phyloP scores from a whole-genome alignment of 345 rosid species.

The Citrus sp. region DNA sequence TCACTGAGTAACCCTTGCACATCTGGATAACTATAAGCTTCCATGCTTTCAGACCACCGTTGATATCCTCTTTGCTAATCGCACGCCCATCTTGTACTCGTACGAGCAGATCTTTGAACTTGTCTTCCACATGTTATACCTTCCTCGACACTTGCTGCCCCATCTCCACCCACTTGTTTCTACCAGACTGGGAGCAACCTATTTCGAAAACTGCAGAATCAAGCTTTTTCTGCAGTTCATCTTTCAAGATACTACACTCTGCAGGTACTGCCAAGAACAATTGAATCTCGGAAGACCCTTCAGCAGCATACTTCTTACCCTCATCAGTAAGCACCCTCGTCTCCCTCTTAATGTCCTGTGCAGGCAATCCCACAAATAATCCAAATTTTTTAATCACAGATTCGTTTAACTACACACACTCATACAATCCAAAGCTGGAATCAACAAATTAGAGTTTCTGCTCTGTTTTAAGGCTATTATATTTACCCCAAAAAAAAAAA shows the following conservation, averaged over 20 bases:
- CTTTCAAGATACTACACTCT: constrained; percentile 55
- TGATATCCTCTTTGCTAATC: too few relatives aligned
- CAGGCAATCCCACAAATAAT: background rate
- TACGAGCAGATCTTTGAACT: constrained; percentile 57
- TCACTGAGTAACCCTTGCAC: too few relatives aligned
- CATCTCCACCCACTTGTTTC: constrained; percentile 84
- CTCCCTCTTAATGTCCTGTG: constrained; percentile 70
- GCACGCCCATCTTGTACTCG: constrained; percentile 19
- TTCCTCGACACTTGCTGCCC: constrained; percentile 80
- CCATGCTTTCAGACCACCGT: too few relatives aligned
- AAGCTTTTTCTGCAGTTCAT: constrained; percentile 70
- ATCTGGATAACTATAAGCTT: too few relatives aligned
- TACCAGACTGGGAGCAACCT: constrained; percentile 72
- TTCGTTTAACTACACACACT: background rate
- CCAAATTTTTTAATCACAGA: background rate
- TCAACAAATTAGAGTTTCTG: background rate
- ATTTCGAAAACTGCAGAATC: constrained; percentile 60
- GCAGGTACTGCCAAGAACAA: constrained; percentile 68
- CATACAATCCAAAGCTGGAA: background rate
- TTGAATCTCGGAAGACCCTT: constrained; percentile 77
- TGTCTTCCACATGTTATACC: constrained; percentile 85
- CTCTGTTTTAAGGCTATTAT: too few relatives aligned
- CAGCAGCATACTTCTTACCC: constrained; percentile 62
- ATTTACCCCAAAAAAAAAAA: too few relatives aligned
- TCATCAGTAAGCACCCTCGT: constrained; percentile 76